Conservation (phyloP, 768 basidiomycete species). For the Tulasnella sp. region DNA sequence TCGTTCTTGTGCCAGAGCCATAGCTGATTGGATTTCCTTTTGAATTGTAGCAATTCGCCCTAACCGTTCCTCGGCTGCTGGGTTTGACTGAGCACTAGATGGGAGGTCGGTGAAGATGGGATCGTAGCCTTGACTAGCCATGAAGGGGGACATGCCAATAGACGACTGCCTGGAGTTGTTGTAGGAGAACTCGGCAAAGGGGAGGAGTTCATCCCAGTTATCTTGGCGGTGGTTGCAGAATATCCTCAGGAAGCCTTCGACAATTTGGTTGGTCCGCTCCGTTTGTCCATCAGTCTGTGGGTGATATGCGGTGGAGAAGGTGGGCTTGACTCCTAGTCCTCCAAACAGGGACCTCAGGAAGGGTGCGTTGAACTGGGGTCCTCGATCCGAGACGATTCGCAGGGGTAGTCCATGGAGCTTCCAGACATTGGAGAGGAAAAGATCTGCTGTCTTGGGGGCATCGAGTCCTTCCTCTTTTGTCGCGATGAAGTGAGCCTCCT, state of each 20-base stretch:
- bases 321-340: not conserved
- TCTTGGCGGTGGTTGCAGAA: not conserved
- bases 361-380: too few species aligned
- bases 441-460: slow-evolving; percentile 41
- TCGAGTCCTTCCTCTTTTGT: slow-evolving; percentile 40
- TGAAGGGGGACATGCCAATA: slow-evolving; percentile 11
- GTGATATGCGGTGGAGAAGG: too few species aligned
- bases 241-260: not conserved
- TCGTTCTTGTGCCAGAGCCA: too few species aligned
- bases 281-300: too few species aligned
- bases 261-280: slow-evolving; percentile 41
- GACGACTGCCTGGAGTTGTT: not conserved
- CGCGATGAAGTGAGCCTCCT: not conserved
- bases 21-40: too few species aligned
- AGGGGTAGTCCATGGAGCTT: slow-evolving; percentile 28
- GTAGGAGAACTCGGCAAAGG: not conserved
- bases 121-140: not conserved
- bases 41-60: not conserved
- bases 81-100: not conserved
- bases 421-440: slow-evolving; percentile 49
- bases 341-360: slow-evolving; percentile 17
- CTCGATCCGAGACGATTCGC: not conserved
- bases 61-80: not conserved
- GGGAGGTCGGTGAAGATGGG: too few species aligned
- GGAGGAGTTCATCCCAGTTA: slow-evolving; percentile 18